Evolutionary conservation across 2,329 filamentous ascomycete species (phyloP).

Genomic region (Leptographium wingfieldii): DNA sequence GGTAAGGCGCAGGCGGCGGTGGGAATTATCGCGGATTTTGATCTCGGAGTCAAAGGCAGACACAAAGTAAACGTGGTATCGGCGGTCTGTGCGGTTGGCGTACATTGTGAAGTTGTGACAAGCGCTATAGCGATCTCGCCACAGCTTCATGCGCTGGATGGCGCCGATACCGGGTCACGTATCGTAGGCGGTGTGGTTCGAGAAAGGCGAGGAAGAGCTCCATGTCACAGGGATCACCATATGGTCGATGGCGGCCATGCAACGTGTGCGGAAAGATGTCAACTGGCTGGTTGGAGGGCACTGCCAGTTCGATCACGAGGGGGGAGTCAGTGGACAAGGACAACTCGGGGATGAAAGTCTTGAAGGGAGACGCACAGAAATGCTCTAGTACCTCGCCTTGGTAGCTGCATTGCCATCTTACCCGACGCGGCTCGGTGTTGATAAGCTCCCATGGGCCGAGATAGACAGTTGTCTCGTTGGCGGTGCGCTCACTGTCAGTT

Average conservation of each 20-base stretch:
- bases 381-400: conserved; percentile 39
- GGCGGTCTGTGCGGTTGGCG: conserved; percentile 29
- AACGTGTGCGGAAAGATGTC: conserved; percentile 36
- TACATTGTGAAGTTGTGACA: conserved; percentile 35
- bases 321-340: not conserved
- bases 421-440: conserved; percentile 31
- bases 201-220: conserved; percentile 36
- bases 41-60: conserved; percentile 34
- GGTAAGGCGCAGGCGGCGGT: conserved; percentile 31
- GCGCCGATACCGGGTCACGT: conserved; percentile 35
- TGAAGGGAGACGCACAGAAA: conserved; percentile 25
- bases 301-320: conserved; percentile 15
- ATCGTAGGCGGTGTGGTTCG: conserved; percentile 34
- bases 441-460: conserved; percentile 41
- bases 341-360: not conserved
- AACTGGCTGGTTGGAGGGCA: conserved; percentile 30
- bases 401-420: conserved; percentile 42
- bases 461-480: conserved; percentile 36
- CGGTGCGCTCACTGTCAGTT: conserved; percentile 29
- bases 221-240: conserved; percentile 35
- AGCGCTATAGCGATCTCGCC: conserved; percentile 34
- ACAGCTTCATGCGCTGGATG: conserved; percentile 39
- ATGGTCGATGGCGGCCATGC: conserved; percentile 37
- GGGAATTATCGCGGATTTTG: conserved; percentile 31
- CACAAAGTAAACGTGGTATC: conserved; percentile 35